Evolutionary conservation across 2,329 filamentous ascomycete species (phyloP), one percentile per base, ranked within the genome.

Genomic region (Clonostachys rosea): DNA sequence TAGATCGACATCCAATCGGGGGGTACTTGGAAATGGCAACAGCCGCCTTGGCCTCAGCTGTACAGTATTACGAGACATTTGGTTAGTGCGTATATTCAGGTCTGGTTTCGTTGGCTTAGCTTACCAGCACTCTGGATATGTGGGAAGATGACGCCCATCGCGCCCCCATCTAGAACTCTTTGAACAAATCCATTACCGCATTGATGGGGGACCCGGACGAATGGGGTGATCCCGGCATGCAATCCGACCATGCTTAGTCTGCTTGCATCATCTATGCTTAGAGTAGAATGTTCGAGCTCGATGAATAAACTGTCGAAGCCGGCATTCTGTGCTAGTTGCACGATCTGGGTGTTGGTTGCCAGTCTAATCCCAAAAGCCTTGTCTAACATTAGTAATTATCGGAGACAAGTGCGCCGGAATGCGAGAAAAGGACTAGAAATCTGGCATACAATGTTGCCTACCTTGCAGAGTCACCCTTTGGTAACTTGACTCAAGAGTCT

Each of bases 221-320:
- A 49, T 12, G 52, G 52, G 2, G 54, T 52, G 4, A 62, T 54
- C n/a, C 60, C 60, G 3, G 49, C 48, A 6, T 46, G 48, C 4
- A 61, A 44, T 2, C 50, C 59, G 2, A 57, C 52, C 3, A 48
- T 52, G 46, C 57, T 61, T 4, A 63, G 50, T 20, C 55, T 51
- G 45, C 54, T 56, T 3, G 57, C 56, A 30, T 64, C 54, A 34
- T 54, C 50, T 8, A 64, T 44, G 0, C 60, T 59, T 5, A 66
- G 47, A 2, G 53, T 51, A 12, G 63, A 59, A 44, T 67, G 64
- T 49, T 67, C 63, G 9, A 67, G 54, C 24, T 68, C 65, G 50
- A 68, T 65, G 52, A 66, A 67, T 0, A 68, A 49, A 8, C 57
- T 49, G 41, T 67, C 60, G 42, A 57, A 66, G 17, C 62, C 62